A percentile compares a stretch with the other conserved stretches of the same genome.
Evolutionary conservation across 2,329 filamentous ascomycete genomes (phyloP).

Genomic region (Aspergillus sp.): DNA sequence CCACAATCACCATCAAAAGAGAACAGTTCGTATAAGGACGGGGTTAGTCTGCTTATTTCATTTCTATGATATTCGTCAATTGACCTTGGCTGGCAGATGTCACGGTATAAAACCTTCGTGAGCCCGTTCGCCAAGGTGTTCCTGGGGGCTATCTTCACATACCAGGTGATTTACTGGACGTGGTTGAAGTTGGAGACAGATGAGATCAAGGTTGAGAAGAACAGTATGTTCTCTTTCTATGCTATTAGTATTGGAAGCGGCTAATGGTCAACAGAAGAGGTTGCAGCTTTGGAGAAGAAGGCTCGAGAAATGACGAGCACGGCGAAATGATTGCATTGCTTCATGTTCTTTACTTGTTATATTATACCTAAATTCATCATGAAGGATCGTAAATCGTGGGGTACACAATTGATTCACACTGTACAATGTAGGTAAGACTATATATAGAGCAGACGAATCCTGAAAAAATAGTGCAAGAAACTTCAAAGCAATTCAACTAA

Average conservation of each 20-base stretch:
- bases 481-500: too few relatives aligned
- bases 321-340: background rate
- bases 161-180: conserved; percentile 43
- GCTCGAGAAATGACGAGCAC: conserved; percentile 25
- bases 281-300: conserved; percentile 29
- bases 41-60: too few relatives aligned
- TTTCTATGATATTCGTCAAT: too few relatives aligned
- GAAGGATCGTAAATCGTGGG: too few relatives aligned
- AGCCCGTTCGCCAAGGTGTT: conserved; percentile 44
- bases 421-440: too few relatives aligned
- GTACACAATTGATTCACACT: too few relatives aligned
- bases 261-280: conserved; percentile 23
- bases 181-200: conserved; percentile 45
- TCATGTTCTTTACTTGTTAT: background rate
- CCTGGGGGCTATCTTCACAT: conserved; percentile 42
- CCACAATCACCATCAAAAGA: conserved; percentile 21
- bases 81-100: conserved; percentile 20
- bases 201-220: conserved; percentile 37
- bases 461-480: too few relatives aligned
- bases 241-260: background rate
- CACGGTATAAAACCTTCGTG: conserved; percentile 34
- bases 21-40: conserved; percentile 15
- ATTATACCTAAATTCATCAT: background rate
- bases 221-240: conserved; percentile 24
- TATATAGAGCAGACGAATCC: too few relatives aligned